Evolutionary conservation across 768 basidiomycete species (phyloP), one percentile per base, ranked within the genome.

Genomic region (Leccinum obscurum): DNA sequence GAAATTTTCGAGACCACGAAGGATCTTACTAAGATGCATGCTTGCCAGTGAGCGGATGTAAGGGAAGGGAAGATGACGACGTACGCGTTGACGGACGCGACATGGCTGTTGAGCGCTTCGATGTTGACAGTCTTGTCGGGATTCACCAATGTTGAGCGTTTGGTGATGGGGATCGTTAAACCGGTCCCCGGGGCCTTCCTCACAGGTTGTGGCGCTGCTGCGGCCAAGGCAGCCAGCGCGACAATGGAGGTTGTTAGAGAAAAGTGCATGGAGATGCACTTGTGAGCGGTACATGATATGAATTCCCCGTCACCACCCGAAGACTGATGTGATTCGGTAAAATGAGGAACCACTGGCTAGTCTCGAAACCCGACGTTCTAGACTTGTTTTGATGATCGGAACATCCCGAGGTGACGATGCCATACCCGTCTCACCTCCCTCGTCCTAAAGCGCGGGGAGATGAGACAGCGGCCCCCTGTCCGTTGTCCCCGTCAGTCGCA

Each of bases 161-260:
- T 66, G 8, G 22, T 26, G 52, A 66, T 59, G 5, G 65, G 58
- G 22, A 67, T 59, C 11, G 61, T 48, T 0, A 13, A 30, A 15
- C 65, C 56, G 17, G 6, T 15, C 14, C 13, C 54, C 9, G 9
- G 30, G 30, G 30, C 30, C 20, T 13, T 20, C 14, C 6, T 6
- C 14, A 4, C 30, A 3, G 56, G 48, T 2, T 46, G 59, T 13
- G 64, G 64, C n/a, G 26, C 50, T 1, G 66, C 62, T 15, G 62
- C 37, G 13, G 44, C 53, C 26, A 59, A 58, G 26, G 50, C 26
- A 9, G 56, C 56, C 17, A 67, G 22, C 2, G 56, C 52, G 22
- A 56, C 26, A 2, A 60, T 48, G 39, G 52, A 66, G 2, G 22
- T 54, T 7, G 34, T 22, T 10, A 54, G 34, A 37, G 52, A 15